A percentile compares a stretch with the other conserved stretches of the same genome.
phyloP scores from a whole-genome alignment of 192 early-diverging fungal species.

The Coemansia sp. region DNA sequence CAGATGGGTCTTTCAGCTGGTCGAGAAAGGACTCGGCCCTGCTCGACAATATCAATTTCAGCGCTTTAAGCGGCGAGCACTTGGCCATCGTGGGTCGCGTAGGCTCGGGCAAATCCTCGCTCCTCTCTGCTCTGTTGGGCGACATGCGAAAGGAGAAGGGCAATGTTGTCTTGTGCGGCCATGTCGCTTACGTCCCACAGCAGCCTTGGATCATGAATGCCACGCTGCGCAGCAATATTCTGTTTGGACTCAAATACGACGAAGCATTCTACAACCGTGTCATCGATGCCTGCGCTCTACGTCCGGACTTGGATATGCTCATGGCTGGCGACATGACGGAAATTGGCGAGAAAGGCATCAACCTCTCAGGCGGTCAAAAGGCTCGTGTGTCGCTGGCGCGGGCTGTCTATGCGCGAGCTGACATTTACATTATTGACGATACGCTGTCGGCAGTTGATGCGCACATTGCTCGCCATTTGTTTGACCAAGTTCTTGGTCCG shows the following conservation, averaged over 20 bases:
- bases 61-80: constrained; percentile 45
- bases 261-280: constrained; percentile 73
- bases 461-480: constrained; percentile 56
- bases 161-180: constrained; percentile 68
- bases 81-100: constrained; percentile 70
- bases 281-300: constrained; percentile 84
- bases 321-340: constrained; percentile 40
- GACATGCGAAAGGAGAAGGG: constrained; percentile 83
- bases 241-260: constrained; percentile 83
- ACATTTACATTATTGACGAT: constrained; percentile 82
- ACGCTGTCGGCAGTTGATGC: constrained; percentile 66
- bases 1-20: constrained; percentile 61
- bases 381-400: no score
- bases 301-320: constrained; percentile 82
- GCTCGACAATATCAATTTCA: constrained; percentile 46
- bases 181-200: constrained; percentile 63
- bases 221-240: constrained; percentile 88
- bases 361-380: constrained; percentile 21
- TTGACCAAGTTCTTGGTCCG: constrained; percentile 76
- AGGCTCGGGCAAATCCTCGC: constrained; percentile 25
- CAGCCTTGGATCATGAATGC: constrained; percentile 96
- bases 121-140: constrained; percentile 76
- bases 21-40: constrained; percentile 31
- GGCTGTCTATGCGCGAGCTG: constrained; percentile 84
- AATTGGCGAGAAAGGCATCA: constrained; percentile 90